phyloP scores from a whole-genome alignment of 2,329 filamentous ascomycete species.

The Xylariomycetidae sp. region DNA sequence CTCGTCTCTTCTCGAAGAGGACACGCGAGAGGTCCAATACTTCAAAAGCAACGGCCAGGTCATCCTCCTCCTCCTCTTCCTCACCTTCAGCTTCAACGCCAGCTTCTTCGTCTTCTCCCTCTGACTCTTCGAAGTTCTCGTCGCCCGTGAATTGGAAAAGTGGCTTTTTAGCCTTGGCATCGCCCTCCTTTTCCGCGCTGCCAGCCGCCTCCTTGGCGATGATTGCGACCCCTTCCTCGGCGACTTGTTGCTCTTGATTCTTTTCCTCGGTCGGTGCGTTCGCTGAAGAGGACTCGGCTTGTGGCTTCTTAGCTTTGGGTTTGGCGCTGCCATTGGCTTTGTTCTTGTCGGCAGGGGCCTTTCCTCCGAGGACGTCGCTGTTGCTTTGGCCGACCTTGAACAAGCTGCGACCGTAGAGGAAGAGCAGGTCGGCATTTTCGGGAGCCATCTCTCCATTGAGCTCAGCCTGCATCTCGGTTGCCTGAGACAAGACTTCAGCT shows the following conservation, averaged over 20 bases:
- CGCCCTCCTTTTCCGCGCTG: constrained; percentile 30
- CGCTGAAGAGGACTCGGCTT: constrained; percentile 32
- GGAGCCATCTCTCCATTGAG: constrained; percentile 88
- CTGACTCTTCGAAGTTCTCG: constrained; percentile 83
- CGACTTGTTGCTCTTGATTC: constrained; percentile 34
- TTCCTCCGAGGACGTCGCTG: constrained; percentile 87
- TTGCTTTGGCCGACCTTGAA: constrained; percentile 93
- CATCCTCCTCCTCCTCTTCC: constrained; percentile 51
- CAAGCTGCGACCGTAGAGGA: constrained; percentile 86
- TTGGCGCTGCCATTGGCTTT: constrained; percentile 34
- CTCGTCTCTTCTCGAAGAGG: constrained; percentile 52
- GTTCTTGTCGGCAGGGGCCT: constrained; percentile 56
- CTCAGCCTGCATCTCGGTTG: constrained; percentile 82
- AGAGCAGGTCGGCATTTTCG: constrained; percentile 89
- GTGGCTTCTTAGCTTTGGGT: constrained; percentile 32
- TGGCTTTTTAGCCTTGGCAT: constrained; percentile 56
- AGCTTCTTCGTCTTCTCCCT: constrained; percentile 51
- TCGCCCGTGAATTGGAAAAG: constrained; percentile 92
- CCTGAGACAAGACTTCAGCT: constrained; percentile 80
- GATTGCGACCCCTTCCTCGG: constrained; percentile 40
- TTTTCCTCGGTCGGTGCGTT: constrained; percentile 31
- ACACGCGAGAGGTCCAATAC: constrained; percentile 75
- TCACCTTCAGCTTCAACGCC: constrained; percentile 46
- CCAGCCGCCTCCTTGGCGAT: constrained; percentile 37
- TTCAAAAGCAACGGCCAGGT: constrained; percentile 74